Base-by-base conservation (phyloP, 2,329 filamentous ascomycete genomes). In the Bipolaris zeicola region DNA sequence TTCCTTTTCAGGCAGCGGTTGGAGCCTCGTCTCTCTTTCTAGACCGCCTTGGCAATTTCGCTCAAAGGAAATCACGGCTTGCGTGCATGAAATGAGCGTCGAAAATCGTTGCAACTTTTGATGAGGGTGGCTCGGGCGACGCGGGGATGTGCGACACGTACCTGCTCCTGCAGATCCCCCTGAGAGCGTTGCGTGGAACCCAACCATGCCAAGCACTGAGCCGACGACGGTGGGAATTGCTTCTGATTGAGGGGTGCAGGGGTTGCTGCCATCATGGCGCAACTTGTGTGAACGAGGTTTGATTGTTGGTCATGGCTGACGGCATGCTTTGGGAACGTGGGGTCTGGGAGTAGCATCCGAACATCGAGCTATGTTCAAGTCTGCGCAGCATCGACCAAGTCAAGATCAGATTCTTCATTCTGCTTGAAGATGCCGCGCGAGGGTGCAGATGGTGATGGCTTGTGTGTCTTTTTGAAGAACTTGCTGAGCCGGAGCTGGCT, bases 401-500 rank as follows among this genome's bases (percentile, higher is more conserved):
- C 38, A 22, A 39, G n/a, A 20, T 22, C 38, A 31, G 26, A 28
- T 4, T 61, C 59, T 7, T 58, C 54, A 1, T 60, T 51, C 3
- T 58, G 45, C 16, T 66, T 58, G 22, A 65, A 67, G 6, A 66
- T 63, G n/a, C 60, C 43, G 6, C 11, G 34, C 20, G 28, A 37
- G 3, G 53, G 36, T 44, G 47, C 33, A 16, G 49, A 51, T 5
- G 22, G 47, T 13, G 49, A 51, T 4, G 22, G 45, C 52, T 47
- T 56, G 44, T 26, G 58, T 26, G 44, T 16, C 5, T 50, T 52
- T 26, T 52, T 26, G 50, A 66, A 63, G 28, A 66, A 60, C n/a
- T 54, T 60, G 22, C 34, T 62, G 18, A 68, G 44, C 36, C 60
- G 66, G 55, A 78, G 78, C 79, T 86, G 84, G 51, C 83, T 50